Evolutionary conservation across 257 asterid genomes (phyloP).

Genomic region (Fraxinus anomala): DNA sequence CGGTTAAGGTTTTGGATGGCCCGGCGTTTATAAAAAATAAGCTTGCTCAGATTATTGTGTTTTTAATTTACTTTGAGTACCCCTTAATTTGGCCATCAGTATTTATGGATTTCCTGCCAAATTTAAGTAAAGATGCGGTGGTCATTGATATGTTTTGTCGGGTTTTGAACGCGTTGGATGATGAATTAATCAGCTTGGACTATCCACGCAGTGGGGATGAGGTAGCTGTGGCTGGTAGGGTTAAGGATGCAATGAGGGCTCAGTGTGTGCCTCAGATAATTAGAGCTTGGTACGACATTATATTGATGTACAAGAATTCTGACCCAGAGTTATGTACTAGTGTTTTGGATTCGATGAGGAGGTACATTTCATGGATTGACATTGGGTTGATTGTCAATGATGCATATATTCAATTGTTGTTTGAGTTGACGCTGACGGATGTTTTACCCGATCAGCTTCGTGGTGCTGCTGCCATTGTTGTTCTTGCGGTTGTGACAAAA

Average conservation of each 20-base stretch:
- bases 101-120: constrained; percentile 70
- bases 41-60: constrained; percentile 87
- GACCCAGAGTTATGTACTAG: constrained; percentile 67
- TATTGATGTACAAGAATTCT: constrained; percentile 59
- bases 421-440: constrained; percentile 68
- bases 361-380: constrained; percentile 88
- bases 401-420: constrained; percentile 60
- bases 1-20: constrained; percentile 59
- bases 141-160: constrained; percentile 98
- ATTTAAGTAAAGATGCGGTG: constrained; percentile 64
- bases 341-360: constrained; percentile 72
- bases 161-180: constrained; percentile 71
- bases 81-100: constrained; percentile 80
- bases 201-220: constrained; percentile 75
- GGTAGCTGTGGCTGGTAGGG: constrained; percentile 60
- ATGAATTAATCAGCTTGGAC: constrained; percentile 79
- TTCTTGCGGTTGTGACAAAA: constrained; percentile 73
- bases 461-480: constrained; percentile 71
- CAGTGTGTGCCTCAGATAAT: constrained; percentile 87
- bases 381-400: constrained; percentile 81
- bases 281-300: constrained; percentile 71
- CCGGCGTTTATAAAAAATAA: constrained; percentile 83
- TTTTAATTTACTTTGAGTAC: constrained; percentile 75
- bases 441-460: constrained; percentile 68
- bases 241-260: constrained; percentile 90